A percentile compares a stretch with the other conserved stretches of the same genome.
phyloP scores from a whole-genome alignment of 2,329 filamentous ascomycete species.

The Colletotrichum lindemuthianum region DNA sequence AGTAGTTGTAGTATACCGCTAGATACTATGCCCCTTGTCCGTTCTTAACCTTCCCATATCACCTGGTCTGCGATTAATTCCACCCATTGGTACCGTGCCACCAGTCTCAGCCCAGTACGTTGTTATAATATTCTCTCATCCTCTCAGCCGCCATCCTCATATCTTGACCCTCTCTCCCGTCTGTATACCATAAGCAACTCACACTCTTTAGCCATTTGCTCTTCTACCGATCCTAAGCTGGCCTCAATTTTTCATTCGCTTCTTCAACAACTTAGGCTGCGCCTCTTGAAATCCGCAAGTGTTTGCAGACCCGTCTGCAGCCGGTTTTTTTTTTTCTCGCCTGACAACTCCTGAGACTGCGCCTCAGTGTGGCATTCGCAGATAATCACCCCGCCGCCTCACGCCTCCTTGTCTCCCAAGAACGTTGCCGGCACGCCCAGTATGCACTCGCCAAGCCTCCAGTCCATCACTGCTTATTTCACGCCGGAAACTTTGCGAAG shows the following conservation, averaged over 20 bases:
- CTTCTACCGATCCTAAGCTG: too few species aligned
- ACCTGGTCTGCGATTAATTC: slow-evolving; percentile 30
- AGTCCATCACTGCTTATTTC: slow-evolving; percentile 62
- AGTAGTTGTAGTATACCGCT: too few species aligned
- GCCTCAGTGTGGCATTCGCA: not conserved
- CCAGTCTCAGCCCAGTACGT: too few species aligned
- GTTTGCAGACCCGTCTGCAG: not conserved
- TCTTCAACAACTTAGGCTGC: slow-evolving; percentile 43
- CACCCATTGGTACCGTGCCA: not conserved
- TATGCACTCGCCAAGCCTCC: slow-evolving; percentile 61
- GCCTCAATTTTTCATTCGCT: slow-evolving; percentile 40
- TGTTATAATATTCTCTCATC: slow-evolving; percentile 5
- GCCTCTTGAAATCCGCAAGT: slow-evolving; percentile 40
- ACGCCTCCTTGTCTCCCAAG: not conserved
- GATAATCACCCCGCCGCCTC: not conserved
- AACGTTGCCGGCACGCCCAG: slow-evolving; percentile 38
- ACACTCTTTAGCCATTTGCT: not conserved
- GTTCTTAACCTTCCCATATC: slow-evolving; percentile 15
- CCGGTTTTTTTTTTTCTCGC: too few species aligned
- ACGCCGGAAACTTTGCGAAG: slow-evolving; percentile 59
- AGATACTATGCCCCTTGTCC: not conserved
- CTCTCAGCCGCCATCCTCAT: not conserved
- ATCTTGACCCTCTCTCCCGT: not conserved
- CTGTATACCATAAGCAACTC: not conserved
- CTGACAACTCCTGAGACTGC: too few species aligned